Evolutionary conservation across 139 green algal genomes (phyloP).

Genomic region (Haematococcus lacustris): DNA sequence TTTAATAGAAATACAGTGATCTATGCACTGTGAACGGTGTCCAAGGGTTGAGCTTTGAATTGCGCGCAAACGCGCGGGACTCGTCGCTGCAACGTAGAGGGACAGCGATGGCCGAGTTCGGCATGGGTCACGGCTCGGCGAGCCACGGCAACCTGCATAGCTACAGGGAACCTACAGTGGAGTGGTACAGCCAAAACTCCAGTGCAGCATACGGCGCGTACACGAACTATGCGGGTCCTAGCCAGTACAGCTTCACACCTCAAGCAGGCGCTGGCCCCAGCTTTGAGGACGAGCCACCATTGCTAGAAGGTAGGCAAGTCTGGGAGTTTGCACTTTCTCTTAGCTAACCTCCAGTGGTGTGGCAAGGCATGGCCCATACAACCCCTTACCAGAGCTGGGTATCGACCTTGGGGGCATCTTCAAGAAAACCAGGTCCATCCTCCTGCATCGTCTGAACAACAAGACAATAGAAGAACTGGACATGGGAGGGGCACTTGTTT

Average conservation of each 20-base stretch:
- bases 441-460: slow-evolving; percentile 55
- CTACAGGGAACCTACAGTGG: neutral
- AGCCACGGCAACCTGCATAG: neutral
- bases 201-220: neutral
- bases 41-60: neutral
- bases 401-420: slow-evolving; percentile 85
- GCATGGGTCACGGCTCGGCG: neutral
- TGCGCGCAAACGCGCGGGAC: neutral
- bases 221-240: neutral
- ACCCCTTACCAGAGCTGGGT: slow-evolving; percentile 69
- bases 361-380: neutral
- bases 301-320: slow-evolving; percentile 66
- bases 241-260: neutral
- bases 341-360: neutral
- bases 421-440: slow-evolving; percentile 54
- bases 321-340: neutral
- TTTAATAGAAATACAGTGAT: neutral
- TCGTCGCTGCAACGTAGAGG: neutral
- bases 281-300: slow-evolving; percentile 75
- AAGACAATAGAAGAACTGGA: slow-evolving; percentile 70
- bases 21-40: neutral
- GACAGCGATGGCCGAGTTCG: neutral
- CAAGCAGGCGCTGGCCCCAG: neutral
- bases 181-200: neutral
- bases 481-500: slow-evolving; percentile 83